phyloP scores from a whole-genome alignment of 225 moss, liverwort and hornwort genomes.

The Lunularia cruciata region DNA sequence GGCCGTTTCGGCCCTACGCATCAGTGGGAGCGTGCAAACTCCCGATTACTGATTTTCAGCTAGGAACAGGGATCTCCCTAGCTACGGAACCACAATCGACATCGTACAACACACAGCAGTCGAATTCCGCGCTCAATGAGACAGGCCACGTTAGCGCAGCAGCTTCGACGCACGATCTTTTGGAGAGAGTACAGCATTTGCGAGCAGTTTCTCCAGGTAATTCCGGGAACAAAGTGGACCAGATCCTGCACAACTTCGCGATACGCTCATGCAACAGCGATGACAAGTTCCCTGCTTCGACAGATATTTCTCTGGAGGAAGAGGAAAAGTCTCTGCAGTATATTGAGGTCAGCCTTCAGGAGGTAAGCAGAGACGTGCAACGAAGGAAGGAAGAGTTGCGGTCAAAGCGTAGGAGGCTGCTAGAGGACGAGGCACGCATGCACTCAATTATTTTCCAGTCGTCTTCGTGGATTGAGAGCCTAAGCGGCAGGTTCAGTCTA shows the following conservation, averaged over 20 bases:
- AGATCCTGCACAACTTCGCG: constrained; percentile 74
- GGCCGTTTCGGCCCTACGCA: constrained; percentile 91
- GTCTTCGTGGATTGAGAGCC: constrained; percentile 94
- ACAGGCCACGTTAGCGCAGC: constrained; percentile 39
- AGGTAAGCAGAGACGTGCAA: constrained; percentile 87
- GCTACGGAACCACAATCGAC: constrained; percentile 37
- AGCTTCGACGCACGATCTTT: constrained; percentile 50
- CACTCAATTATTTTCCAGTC: constrained; percentile 89
- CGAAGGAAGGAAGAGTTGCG: constrained; percentile 90
- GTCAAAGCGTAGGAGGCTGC: constrained; percentile 72
- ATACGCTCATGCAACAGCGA: constrained; percentile 56
- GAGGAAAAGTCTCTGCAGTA: constrained; percentile 91
- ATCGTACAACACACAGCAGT: background rate
- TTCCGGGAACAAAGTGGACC: constrained; percentile 51
- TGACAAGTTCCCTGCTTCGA: constrained; percentile 53
- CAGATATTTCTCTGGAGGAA: constrained; percentile 78
- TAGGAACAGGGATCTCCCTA: constrained; percentile 41
- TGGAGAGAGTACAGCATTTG: constrained; percentile 74
- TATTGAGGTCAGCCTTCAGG: constrained; percentile 86
- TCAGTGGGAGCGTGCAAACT: constrained; percentile 86
- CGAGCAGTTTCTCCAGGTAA: constrained; percentile 68
- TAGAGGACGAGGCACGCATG: constrained; percentile 98
- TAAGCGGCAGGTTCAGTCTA: constrained; percentile 85
- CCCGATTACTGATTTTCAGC: constrained; percentile 75
- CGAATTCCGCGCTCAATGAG: constrained; percentile 46